These are phyloP conservation scores for Punica granatum DNA, from an alignment of 345 rosid species.

Conservation along the genomic window DNA sequence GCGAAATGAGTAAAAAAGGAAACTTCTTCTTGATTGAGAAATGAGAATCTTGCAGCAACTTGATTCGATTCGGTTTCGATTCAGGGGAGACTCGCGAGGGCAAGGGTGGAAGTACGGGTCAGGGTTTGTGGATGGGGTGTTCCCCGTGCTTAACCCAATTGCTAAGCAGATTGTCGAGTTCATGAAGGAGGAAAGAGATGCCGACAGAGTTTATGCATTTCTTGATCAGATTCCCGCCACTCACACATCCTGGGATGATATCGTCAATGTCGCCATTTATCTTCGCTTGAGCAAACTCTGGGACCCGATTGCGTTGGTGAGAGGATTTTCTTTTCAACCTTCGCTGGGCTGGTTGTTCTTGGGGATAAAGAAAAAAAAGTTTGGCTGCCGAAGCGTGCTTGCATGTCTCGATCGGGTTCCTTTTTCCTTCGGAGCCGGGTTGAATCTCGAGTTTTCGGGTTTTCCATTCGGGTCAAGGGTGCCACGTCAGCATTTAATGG, in stretches of 20 bases:
- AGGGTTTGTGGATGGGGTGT: conserved; percentile 88
- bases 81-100: conserved; percentile 85
- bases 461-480: too few species aligned
- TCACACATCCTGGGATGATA: conserved; percentile 81
- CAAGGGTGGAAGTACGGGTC: conserved; percentile 96
- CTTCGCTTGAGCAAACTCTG: conserved; percentile 74
- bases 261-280: conserved; percentile 67
- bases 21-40: too few species aligned
- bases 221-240: conserved; percentile 61
- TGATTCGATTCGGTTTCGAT: too few species aligned
- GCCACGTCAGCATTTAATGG: too few species aligned
- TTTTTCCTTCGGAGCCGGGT: too few species aligned
- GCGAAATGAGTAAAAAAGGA: too few species aligned
- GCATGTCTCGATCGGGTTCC: too few species aligned
- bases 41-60: too few species aligned
- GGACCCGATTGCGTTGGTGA: conserved; percentile 65
- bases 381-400: too few species aligned
- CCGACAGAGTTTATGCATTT: conserved; percentile 33
- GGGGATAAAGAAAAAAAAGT: too few species aligned
- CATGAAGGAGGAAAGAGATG: conserved; percentile 41
- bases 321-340: conserved; percentile 5
- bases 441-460: too few species aligned
- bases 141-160: conserved; percentile 74
- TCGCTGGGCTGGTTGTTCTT: too few species aligned
- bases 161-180: conserved; percentile 65